These are phyloP conservation scores for Puccinia brachypodii DNA, from an alignment of 1,284 basidiomycete species.

Conservation along the genomic window DNA sequence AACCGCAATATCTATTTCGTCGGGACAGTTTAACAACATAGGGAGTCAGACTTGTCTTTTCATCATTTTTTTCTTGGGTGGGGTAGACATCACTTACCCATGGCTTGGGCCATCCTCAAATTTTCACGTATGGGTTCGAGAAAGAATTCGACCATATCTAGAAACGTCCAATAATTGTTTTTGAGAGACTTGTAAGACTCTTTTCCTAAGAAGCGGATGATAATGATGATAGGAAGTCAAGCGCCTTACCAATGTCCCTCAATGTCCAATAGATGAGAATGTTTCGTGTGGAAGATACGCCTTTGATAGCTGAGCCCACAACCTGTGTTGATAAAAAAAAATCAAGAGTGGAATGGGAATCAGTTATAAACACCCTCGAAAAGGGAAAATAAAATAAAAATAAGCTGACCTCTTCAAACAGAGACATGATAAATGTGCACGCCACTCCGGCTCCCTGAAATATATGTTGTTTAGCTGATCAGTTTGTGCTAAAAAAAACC, in stretches of 20 bases:
- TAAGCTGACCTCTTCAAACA: constrained; percentile 49
- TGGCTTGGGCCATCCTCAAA: constrained; percentile 10
- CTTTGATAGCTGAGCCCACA: constrained; percentile 36
- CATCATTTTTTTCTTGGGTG: neutral
- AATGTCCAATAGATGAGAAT: constrained; percentile 35
- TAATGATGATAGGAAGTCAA: neutral
- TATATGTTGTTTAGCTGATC: neutral
- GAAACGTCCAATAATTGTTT: no score
- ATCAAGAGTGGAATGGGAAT: neutral
- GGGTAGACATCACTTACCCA: constrained; percentile 26
- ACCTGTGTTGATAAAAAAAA: constrained; percentile 8
- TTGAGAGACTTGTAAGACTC: neutral
- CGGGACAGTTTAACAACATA: neutral
- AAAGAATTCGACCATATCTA: constrained; percentile 41
- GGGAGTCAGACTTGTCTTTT: neutral
- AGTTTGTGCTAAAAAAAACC: neutral
- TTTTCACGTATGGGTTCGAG: constrained; percentile 34
- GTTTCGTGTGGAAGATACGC: constrained; percentile 6
- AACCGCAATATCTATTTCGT: constrained; percentile 12
- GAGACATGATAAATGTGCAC: constrained; percentile 36
- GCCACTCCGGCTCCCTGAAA: constrained; percentile 29
- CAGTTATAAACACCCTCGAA: neutral
- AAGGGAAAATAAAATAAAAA: neutral
- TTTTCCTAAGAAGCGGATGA: neutral
- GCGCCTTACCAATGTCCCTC: constrained; percentile 39